A percentile compares a stretch with the other conserved stretches of the same genome.
These are phyloP conservation scores for Boechera stricta DNA, from an alignment of 345 rosid species.

Conservation along the genomic window DNA sequence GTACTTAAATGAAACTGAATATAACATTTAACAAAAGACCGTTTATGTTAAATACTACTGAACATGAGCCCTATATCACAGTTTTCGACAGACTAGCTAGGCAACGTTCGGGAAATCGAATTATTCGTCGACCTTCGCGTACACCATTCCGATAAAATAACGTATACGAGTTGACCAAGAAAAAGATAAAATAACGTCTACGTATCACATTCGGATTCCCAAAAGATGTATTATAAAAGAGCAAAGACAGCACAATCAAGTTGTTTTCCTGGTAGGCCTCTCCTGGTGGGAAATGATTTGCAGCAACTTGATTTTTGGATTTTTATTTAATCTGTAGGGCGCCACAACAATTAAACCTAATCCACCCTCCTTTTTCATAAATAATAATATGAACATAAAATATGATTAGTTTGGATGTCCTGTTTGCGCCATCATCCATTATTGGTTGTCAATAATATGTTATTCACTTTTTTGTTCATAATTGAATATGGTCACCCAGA, in stretches of 20 bases:
- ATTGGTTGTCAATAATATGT: constrained; percentile 20
- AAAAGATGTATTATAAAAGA: constrained; percentile 13
- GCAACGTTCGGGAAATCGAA: not conserved
- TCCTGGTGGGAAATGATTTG: constrained; percentile 29
- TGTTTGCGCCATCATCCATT: constrained; percentile 39
- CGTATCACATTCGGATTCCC: not conserved
- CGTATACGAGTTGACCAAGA: too few species aligned
- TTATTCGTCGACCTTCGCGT: not conserved
- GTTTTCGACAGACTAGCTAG: too few species aligned
- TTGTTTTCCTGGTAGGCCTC: constrained; percentile 43
- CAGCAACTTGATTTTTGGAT: constrained; percentile 24
- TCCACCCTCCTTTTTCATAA: constrained; percentile 19
- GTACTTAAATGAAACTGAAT: too few species aligned
- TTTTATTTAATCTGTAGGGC: constrained; percentile 17
- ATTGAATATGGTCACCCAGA: not conserved
- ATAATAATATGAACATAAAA: not conserved
- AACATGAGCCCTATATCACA: too few species aligned
- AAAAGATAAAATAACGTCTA: too few species aligned
- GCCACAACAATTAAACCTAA: constrained; percentile 42
- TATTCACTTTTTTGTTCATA: constrained; percentile 1
- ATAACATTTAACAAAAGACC: too few species aligned
- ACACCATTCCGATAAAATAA: not conserved
- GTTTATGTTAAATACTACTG: too few species aligned
- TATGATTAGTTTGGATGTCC: constrained; percentile 22
- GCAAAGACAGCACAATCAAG: constrained; percentile 41